Conservation (phyloP, 805 yeast species). For the Sugiyamaella valdiviana region DNA sequence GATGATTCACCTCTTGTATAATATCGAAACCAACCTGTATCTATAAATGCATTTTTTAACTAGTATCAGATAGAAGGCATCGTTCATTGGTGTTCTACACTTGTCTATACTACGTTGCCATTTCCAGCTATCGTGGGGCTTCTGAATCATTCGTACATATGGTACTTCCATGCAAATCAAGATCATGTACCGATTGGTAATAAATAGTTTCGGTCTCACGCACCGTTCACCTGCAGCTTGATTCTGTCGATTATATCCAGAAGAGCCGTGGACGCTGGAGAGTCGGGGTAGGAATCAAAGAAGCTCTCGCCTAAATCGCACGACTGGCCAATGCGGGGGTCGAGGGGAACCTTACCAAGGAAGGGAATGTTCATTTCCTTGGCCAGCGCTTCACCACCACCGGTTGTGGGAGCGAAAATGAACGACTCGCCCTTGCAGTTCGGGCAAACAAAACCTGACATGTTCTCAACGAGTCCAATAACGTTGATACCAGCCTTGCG, state of each 20-base stretch:
- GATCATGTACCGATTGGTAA: neutral
- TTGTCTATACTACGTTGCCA: too few relatives aligned
- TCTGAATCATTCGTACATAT: too few relatives aligned
- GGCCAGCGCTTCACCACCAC: constrained; percentile 86
- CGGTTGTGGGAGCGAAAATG: constrained; percentile 92
- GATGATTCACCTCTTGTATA: neutral
- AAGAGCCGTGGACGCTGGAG: constrained; percentile 87
- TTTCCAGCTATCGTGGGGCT: too few relatives aligned
- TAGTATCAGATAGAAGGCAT: neutral
- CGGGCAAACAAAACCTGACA: constrained; percentile 99
- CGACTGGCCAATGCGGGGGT: constrained; percentile 85
- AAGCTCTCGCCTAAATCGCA: constrained; percentile 87
- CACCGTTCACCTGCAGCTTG: neutral
- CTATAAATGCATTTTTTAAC: neutral
- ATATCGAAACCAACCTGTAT: neutral
- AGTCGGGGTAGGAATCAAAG: constrained; percentile 71
- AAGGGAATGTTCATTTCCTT: constrained; percentile 71
- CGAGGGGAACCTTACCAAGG: constrained; percentile 90
- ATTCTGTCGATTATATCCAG: constrained; percentile 57
- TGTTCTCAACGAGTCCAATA: constrained; percentile 89
- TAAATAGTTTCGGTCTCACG: neutral
- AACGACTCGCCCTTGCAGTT: constrained; percentile 83
- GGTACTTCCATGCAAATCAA: neutral
- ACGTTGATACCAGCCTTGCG: constrained; percentile 80
- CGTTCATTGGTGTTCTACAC: too few relatives aligned